Evolutionary conservation across 768 basidiomycete genomes (phyloP).

Genomic region (Boletellus ananas): DNA sequence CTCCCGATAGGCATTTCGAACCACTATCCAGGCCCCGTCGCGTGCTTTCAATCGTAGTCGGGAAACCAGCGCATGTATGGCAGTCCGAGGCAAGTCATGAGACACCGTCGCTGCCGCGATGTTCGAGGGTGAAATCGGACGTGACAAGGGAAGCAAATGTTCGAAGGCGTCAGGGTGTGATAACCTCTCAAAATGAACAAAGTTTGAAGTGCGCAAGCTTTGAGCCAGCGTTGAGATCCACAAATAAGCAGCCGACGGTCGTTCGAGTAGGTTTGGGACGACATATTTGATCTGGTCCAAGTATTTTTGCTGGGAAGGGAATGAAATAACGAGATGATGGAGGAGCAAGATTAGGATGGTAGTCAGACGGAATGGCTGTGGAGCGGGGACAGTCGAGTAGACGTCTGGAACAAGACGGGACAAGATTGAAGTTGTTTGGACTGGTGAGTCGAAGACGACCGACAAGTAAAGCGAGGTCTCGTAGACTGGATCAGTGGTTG

Average conservation of each 20-base stretch:
- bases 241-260: conserved; percentile 29
- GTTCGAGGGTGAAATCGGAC: conserved; percentile 2
- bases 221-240: conserved; percentile 57
- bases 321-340: conserved; percentile 52
- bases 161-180: conserved; percentile 32
- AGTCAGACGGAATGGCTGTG: conserved; percentile 22
- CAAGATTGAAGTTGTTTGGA: conserved; percentile 60
- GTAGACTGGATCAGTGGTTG: conserved; percentile 45
- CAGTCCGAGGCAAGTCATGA: conserved; percentile 34
- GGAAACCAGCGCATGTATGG: conserved; percentile 44
- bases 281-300: conserved; percentile 20
- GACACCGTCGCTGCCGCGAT: neutral
- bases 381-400: conserved; percentile 29
- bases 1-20: conserved; percentile 65
- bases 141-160: conserved; percentile 15
- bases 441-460: conserved; percentile 55
- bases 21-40: conserved; percentile 52
- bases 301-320: conserved; percentile 64
- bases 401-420: conserved; percentile 53
- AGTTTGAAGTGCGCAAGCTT: conserved; percentile 53
- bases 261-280: conserved; percentile 35
- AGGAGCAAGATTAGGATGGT: conserved; percentile 50
- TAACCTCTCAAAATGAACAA: conserved; percentile 47
- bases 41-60: conserved; percentile 49
- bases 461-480: conserved; percentile 70